phyloP scores from a whole-genome alignment of 139 green algal species.

The Choricystis sp. region DNA sequence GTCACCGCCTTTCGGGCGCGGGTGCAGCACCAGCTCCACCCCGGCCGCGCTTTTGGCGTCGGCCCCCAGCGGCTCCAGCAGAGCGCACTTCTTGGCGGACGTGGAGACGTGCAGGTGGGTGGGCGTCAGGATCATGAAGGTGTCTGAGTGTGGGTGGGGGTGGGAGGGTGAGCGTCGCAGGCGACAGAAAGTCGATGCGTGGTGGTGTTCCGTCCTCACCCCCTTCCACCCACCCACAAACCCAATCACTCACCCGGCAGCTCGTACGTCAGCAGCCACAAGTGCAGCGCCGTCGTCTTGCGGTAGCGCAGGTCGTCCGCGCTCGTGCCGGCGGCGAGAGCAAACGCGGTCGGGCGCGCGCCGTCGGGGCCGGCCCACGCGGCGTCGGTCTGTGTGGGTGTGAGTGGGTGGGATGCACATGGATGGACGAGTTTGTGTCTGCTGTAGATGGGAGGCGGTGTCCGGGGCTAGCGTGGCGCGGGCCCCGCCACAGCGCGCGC shows the following conservation, averaged over 20 bases:
- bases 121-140: conserved; percentile 66
- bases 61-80: conserved; percentile 41
- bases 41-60: conserved; percentile 13
- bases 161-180: not conserved
- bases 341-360: conserved; percentile 18
- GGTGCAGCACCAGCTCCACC: conserved; percentile 38
- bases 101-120: conserved; percentile 56
- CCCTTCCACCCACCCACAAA: not conserved
- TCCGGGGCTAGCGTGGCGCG: no score
- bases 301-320: conserved; percentile 68
- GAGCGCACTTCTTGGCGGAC: conserved; percentile 71
- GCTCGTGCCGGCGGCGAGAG: conserved; percentile 22
- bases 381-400: not conserved
- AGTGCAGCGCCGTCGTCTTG: conserved; percentile 74
- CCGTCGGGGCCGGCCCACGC: not conserved
- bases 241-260: conserved; percentile 43
- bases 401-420: not conserved
- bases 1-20: conserved; percentile 65
- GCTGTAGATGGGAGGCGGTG: no score
- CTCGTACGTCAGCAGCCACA: conserved; percentile 92
- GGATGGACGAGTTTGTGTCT: no score
- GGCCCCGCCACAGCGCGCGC: no score
- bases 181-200: not conserved
- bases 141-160: conserved; percentile 49
- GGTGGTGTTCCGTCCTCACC: not conserved